Evolutionary conservation across 2,329 filamentous ascomycete genomes (phyloP), one percentile per base, ranked within the genome.

Genomic region (Monosporascus sp.): DNA sequence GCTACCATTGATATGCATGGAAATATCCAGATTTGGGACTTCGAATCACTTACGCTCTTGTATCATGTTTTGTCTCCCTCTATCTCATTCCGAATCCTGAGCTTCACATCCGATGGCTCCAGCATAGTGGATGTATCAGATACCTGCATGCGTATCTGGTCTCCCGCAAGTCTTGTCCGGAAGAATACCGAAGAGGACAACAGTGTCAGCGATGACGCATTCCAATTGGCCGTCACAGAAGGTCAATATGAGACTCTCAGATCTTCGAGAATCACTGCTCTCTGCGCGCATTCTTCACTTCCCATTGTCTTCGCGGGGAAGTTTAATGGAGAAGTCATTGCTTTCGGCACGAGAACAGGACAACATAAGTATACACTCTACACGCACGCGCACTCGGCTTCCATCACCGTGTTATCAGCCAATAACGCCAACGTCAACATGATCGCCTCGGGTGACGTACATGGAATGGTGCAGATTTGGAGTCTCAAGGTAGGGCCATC

Each of bases 131-230:
- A 59, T n/a, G 26, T 63, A n/a, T 45, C 35, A n/a, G 51, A 60
- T 49, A 53, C 53, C 15, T 56, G 50, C n/a, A 62, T 63, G 61
- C 54, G 53, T 15, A 54, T 63, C 37, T 64, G 62, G 62, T 57
- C 60, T 8, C 62, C 61, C 5, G 50, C 60, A 35, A 50, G 53
- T 4, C 54, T 64, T n/a, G 49, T 62, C 8, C 52, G 61, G 11
- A 61, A 60, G 41, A 56, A 52, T 3, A 51, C 49, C 28, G 56
- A 60, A 26, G 61, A 64, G 40, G 58, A 62, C n/a, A 50, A 51
- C 7, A 60, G 55, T 49, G 51, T 49, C 17, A 57, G 57, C 24
- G 60, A 59, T 18, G 52, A 54, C 3, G 53, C 51, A 2, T n/a
- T 47, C 8, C 28, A 55, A 8, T 22, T 54, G 15, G 18, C 51